Conservation (phyloP, 2,329 filamentous ascomycete species). For the Exserohilum rostratum region DNA sequence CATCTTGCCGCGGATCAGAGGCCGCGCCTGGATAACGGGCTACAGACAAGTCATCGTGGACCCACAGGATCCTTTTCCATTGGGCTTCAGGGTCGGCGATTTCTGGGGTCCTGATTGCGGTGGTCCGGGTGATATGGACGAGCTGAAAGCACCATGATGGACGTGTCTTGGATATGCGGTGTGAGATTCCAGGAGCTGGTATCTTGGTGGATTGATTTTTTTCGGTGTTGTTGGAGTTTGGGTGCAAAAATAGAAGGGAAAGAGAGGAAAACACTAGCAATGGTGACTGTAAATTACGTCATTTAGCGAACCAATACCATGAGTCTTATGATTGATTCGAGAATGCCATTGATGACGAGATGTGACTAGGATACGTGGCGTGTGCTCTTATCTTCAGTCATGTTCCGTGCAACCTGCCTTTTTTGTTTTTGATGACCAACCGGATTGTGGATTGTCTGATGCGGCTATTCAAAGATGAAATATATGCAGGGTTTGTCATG, state of each 20-base stretch:
- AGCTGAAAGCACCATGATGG: too few relatives aligned
- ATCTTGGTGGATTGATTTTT: background rate
- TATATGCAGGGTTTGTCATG: too few relatives aligned
- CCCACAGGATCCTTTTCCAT: conserved; percentile 54
- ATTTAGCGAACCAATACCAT: background rate
- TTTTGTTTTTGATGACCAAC: too few relatives aligned
- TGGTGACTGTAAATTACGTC: background rate
- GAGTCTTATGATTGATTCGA: background rate
- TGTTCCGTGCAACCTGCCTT: too few relatives aligned
- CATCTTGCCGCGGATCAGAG: conserved; percentile 51
- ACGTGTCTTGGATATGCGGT: too few relatives aligned
- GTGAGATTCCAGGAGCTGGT: too few relatives aligned
- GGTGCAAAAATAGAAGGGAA: background rate
- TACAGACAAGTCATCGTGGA: conserved; percentile 55
- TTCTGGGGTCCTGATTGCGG: conserved; percentile 17
- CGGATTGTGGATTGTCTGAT: too few relatives aligned
- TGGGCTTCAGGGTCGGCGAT: conserved; percentile 48
- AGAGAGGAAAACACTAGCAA: background rate
- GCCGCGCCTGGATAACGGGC: conserved; percentile 55
- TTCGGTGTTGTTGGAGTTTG: background rate
- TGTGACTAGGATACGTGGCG: too few relatives aligned
- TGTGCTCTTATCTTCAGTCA: too few relatives aligned
- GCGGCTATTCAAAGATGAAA: too few relatives aligned
- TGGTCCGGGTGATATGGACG: background rate
- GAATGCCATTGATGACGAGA: background rate